Base-by-base conservation (phyloP, 495 filamentous ascomycete genomes). In the Hyaloscypha hepaticicola region DNA sequence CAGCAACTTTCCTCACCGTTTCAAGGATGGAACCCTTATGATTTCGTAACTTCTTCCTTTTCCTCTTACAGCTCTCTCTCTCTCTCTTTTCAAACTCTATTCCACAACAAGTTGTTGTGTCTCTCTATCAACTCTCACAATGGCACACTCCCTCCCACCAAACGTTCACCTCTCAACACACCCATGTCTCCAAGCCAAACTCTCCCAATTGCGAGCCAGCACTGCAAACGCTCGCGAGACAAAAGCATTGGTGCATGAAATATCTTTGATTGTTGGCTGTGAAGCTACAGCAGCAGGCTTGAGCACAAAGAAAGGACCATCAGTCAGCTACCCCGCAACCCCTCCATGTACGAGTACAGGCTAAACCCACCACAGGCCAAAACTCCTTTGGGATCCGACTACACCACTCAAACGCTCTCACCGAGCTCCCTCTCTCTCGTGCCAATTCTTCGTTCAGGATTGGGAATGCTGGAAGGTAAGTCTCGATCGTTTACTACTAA, bases 141-240 rank as follows among this genome's bases (percentile, higher is more conserved):
- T 72, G 70, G 61, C 75, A n/a, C 65, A 74, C 33, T 53, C 63
- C 56, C 78, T 90, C 33, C 88, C 87, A 19, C 59, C 82, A 29
- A 93, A 92, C 73, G 87, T 95, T 58, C 91, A 93, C 74, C 77
- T 96, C 75, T 96, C 92, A 22, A 80, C 78, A 26, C 94, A 98
- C 71, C 94, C 94, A 26, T 96, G 92, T 74, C 82, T 97, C 14
- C 78, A 85, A 58, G 90, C 90, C 66, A 98, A 98, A 80, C 87
- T 98, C 69, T 92, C 89, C 41, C 90, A 92, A 75, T 87, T 98
- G 16, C 88, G 94, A 53, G 95, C 90, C 24, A 75, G 82, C 28
- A 78, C 75, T 48, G 87, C 92, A 53, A 83, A 82, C 50, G 81
- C 92, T 0, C 79, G 85, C 53, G 91, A 97, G 61, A 93, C 91